Conservation (phyloP, 2,329 filamentous ascomycete genomes). For the Alternaria incomplexa region DNA sequence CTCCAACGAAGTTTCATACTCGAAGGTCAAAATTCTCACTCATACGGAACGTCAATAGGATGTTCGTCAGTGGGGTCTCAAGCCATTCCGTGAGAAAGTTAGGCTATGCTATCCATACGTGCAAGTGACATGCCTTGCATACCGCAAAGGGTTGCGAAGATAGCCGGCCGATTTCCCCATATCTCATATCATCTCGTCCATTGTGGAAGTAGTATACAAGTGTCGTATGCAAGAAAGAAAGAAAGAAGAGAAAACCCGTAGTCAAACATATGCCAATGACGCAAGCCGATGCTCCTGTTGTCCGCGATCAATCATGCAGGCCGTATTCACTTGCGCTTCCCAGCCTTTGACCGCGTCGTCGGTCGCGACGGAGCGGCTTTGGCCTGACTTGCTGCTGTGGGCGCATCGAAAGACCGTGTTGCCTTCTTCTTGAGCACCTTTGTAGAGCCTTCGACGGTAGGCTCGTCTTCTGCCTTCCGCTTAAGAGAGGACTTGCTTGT, state of each 20-base stretch:
- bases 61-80: background rate
- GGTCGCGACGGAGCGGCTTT: constrained; percentile 24
- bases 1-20: background rate
- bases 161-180: background rate
- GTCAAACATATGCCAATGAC: background rate
- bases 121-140: background rate
- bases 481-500: constrained; percentile 33
- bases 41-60: background rate
- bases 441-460: constrained; percentile 13
- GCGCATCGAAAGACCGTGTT: constrained; percentile 42
- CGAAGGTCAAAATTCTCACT: background rate
- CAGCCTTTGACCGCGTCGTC: constrained; percentile 9
- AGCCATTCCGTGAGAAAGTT: background rate
- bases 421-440: constrained; percentile 37
- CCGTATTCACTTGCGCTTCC: background rate
- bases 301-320: background rate
- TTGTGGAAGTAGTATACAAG: background rate
- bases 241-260: background rate
- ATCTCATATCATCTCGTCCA: background rate
- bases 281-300: background rate
- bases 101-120: background rate
- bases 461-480: constrained; percentile 37
- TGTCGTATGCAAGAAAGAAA: background rate
- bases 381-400: constrained; percentile 46
- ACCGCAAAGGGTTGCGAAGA: background rate